These are phyloP conservation scores for Flagelloscypha sp. DNA, from an alignment of 768 basidiomycete species.

Conservation along the genomic window DNA sequence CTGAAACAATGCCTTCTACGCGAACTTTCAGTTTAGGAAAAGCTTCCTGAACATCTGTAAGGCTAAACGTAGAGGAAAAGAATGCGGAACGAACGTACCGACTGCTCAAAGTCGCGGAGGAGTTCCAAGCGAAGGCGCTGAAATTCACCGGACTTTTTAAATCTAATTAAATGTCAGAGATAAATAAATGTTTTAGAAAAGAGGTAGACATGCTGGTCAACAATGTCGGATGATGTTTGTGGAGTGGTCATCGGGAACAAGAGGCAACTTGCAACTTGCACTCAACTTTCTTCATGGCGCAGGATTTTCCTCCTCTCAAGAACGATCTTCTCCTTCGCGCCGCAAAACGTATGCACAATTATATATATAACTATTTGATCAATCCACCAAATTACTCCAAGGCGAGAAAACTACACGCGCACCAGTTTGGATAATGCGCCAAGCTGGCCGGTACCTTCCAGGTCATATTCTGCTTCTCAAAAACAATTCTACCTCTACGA, in stretches of 20 bases:
- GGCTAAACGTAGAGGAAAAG: slow-evolving; percentile 3
- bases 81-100: slow-evolving; percentile 34
- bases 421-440: slow-evolving; percentile 98
- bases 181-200: slow-evolving; percentile 2
- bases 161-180: slow-evolving; percentile 30
- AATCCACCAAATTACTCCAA: slow-evolving; percentile 16
- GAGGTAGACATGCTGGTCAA: slow-evolving; percentile 38
- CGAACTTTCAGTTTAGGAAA: slow-evolving; percentile 45
- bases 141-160: slow-evolving; percentile 76
- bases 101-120: slow-evolving; percentile 49
- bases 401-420: slow-evolving; percentile 84
- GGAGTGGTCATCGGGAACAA: slow-evolving; percentile 34
- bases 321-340: slow-evolving; percentile 90
- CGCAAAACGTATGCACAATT: slow-evolving; percentile 49
- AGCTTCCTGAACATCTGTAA: slow-evolving; percentile 32
- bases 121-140: slow-evolving; percentile 63
- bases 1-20: slow-evolving; percentile 53
- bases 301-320: slow-evolving; percentile 61
- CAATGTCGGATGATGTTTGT: slow-evolving; percentile 51
- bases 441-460: slow-evolving; percentile 92
- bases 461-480: slow-evolving; percentile 41
- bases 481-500: not conserved
- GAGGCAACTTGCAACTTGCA: not conserved
- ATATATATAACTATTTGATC: slow-evolving; percentile 1
- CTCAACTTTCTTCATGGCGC: slow-evolving; percentile 21